phyloP scores from a whole-genome alignment of 2,329 filamentous ascomycete genomes.

The Tympanopsis confertula region DNA sequence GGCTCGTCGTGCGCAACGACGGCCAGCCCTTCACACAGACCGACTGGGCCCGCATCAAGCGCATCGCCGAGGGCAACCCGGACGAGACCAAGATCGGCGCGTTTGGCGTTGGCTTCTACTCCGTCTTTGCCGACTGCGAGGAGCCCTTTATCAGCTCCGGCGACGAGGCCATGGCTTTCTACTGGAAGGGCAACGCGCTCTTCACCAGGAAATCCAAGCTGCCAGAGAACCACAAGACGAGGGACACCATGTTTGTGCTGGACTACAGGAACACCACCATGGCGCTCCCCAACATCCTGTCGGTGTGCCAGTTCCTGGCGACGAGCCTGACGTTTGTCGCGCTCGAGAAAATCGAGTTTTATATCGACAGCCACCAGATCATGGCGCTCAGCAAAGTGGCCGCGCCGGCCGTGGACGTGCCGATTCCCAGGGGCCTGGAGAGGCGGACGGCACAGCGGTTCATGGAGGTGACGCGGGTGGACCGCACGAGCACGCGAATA shows the following conservation, averaged over 20 bases:
- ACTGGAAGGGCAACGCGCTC: conserved; percentile 97
- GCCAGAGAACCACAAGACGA: conserved; percentile 50
- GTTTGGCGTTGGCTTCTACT: conserved; percentile 97
- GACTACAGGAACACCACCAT: conserved; percentile 86
- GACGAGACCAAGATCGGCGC: conserved; percentile 98
- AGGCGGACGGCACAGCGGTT: conserved; percentile 74
- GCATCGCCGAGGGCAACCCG: conserved; percentile 97
- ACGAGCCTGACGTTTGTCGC: conserved; percentile 95
- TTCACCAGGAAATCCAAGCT: conserved; percentile 80
- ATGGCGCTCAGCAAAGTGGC: conserved; percentile 73
- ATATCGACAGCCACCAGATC: conserved; percentile 77
- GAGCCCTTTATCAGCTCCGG: conserved; percentile 94
- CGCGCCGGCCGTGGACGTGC: conserved; percentile 62
- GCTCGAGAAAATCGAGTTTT: conserved; percentile 75
- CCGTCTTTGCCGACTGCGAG: conserved; percentile 95
- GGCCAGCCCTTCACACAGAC: conserved; percentile 77
- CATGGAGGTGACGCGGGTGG: conserved; percentile 75
- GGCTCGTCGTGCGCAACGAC: conserved; percentile 86
- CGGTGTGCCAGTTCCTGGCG: conserved; percentile 80
- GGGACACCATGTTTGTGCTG: conserved; percentile 81
- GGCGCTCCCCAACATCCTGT: conserved; percentile 73
- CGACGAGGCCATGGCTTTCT: conserved; percentile 89
- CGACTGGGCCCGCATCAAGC: conserved; percentile 86
- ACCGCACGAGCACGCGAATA: conserved; percentile 80
- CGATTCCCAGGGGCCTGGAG: conserved; percentile 68